These are phyloP conservation scores for Suillus paluster DNA, from an alignment of 768 basidiomycete genomes.

Conservation along the genomic window DNA sequence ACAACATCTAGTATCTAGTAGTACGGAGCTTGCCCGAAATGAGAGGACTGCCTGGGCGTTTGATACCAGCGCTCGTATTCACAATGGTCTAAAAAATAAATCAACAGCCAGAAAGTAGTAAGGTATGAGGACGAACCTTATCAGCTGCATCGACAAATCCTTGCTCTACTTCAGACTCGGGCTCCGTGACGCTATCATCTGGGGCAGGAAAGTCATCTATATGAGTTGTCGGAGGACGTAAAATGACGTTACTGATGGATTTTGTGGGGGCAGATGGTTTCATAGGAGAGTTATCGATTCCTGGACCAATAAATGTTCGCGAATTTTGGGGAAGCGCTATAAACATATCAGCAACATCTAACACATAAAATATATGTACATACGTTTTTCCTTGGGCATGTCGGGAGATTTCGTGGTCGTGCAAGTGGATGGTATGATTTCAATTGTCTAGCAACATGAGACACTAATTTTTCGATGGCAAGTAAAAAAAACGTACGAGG, in stretches of 20 bases:
- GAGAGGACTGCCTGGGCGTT: no score
- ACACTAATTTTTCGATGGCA: neutral
- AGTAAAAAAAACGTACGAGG: neutral
- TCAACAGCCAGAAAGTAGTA: no score
- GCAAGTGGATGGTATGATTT: neutral
- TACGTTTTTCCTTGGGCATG: neutral
- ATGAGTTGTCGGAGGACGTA: neutral
- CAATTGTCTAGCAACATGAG: neutral
- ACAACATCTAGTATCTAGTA: no score
- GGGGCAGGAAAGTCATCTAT: neutral
- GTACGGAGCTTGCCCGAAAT: no score
- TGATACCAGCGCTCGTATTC: no score
- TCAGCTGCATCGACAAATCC: no score
- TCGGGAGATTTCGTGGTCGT: neutral
- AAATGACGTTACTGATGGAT: neutral
- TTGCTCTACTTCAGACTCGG: no score
- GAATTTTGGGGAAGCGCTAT: neutral
- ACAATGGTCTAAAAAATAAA: no score
- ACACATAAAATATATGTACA: neutral
- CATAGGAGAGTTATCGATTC: neutral
- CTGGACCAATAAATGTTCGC: neutral
- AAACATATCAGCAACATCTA: neutral
- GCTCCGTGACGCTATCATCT: no score
- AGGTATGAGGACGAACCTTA: no score
- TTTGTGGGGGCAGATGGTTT: neutral